Conservation (phyloP, 2,329 filamentous ascomycete species). For the Stachybotrys chartarum region DNA sequence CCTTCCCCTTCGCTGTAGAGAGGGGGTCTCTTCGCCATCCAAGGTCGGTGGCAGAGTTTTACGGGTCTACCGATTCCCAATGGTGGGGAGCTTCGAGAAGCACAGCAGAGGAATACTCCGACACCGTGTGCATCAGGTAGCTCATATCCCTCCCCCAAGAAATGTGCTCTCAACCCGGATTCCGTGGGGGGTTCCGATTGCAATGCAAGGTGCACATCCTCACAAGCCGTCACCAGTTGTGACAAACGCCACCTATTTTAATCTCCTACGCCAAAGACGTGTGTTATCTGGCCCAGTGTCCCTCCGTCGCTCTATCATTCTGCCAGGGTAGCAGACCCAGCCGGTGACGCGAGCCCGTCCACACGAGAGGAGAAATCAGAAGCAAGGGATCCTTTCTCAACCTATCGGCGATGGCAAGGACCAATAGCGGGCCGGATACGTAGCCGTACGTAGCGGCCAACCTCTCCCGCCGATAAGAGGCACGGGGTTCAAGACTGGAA, state of each 20-base stretch:
- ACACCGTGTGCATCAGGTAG: background rate
- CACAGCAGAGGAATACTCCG: background rate
- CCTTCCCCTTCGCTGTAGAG: background rate
- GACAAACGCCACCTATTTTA: too few relatives aligned
- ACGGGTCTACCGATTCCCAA: background rate
- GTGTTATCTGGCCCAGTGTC: background rate
- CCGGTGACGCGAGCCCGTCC: conserved; percentile 3
- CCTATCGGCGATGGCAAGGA: conserved; percentile 9
- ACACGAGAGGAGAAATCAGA: conserved; percentile 1
- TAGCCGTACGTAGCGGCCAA: conserved; percentile 23
- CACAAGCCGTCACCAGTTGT: too few relatives aligned
- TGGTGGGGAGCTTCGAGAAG: background rate
- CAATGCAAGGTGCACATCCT: too few relatives aligned
- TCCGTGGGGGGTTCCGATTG: background rate
- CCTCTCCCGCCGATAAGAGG: conserved; percentile 18
- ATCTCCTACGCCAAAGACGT: background rate
- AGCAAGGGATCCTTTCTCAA: conserved; percentile 1
- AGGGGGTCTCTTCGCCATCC: background rate
- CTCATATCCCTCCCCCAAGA: too few relatives aligned
- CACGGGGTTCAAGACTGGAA: conserved; percentile 18
- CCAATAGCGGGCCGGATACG: conserved; percentile 25
- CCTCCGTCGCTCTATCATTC: background rate
- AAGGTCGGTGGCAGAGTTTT: background rate
- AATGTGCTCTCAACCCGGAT: background rate
- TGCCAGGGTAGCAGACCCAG: background rate